phyloP scores from a whole-genome alignment of 352 stramenopile species.

The Pythium pyrilobum region DNA sequence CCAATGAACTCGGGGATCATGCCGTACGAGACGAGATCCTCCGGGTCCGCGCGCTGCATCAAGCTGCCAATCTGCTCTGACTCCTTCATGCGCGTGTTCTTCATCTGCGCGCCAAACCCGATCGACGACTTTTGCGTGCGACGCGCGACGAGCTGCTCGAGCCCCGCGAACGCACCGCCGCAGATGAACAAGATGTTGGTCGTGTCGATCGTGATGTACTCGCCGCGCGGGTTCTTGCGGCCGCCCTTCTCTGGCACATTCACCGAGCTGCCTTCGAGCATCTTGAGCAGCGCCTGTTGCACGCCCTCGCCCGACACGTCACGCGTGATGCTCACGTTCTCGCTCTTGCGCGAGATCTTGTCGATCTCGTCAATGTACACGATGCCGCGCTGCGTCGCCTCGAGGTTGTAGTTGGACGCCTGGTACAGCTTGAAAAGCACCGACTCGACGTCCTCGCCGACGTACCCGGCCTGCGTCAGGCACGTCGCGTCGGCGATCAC shows the following conservation, averaged over 20 bases:
- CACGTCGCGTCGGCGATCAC: constrained; percentile 97
- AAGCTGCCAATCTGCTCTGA: constrained; percentile 87
- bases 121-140: constrained; percentile 94
- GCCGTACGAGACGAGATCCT: constrained; percentile 96
- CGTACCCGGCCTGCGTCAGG: constrained; percentile 97
- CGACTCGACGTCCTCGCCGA: constrained; percentile 98
- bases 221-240: constrained; percentile 94
- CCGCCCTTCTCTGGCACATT: constrained; percentile 97
- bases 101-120: constrained; percentile 95
- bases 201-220: constrained; percentile 98
- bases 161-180: constrained; percentile 94
- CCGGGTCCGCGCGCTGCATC: constrained; percentile 91
- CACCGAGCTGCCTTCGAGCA: constrained; percentile 96
- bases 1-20: constrained; percentile 99
- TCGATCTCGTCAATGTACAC: constrained; percentile 99
- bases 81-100: constrained; percentile 59
- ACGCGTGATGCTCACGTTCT: constrained; percentile 92
- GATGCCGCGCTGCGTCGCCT: constrained; percentile 95
- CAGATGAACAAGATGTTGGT: constrained; percentile 99
- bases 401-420: constrained; percentile 94
- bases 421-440: constrained; percentile 98
- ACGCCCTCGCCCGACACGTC: constrained; percentile 98
- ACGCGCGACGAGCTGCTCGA: constrained; percentile 94
- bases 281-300: constrained; percentile 98
- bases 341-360: constrained; percentile 93